Conservation (phyloP, 163 green algal genomes). For the Chloromonas sp. region DNA sequence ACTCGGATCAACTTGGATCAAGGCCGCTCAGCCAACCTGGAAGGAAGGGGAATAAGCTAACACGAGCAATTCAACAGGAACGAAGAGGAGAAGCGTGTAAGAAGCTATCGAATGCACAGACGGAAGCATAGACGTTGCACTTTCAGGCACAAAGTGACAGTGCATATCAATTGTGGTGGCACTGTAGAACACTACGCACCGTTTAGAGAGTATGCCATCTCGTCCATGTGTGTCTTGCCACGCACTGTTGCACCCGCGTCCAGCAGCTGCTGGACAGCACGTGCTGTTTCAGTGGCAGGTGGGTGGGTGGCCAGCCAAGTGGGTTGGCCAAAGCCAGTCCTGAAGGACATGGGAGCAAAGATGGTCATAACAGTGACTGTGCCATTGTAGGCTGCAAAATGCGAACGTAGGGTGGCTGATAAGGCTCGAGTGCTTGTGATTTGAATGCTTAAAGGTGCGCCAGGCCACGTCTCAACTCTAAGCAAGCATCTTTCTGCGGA, state of each 20-base stretch:
- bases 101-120: not conserved
- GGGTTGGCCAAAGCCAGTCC: slow-evolving; percentile 80
- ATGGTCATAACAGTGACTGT: too few species aligned
- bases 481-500: too few species aligned
- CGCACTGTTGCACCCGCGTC: slow-evolving; percentile 34
- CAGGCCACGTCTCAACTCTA: too few species aligned
- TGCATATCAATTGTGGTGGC: not conserved
- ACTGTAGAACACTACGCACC: slow-evolving; percentile 2
- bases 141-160: not conserved
- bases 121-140: not conserved
- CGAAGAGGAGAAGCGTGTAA: not conserved
- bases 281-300: slow-evolving; percentile 41
- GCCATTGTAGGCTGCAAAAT: too few species aligned
- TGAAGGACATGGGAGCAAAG: not conserved
- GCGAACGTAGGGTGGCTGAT: too few species aligned
- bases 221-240: slow-evolving; percentile 71
- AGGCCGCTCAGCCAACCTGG: not conserved
- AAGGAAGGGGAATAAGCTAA: not conserved
- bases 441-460: too few species aligned
- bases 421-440: too few species aligned
- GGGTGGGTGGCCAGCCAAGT: slow-evolving; percentile 71
- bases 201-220: slow-evolving; percentile 70
- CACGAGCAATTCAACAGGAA: not conserved
- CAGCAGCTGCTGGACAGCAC: slow-evolving; percentile 55
- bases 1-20: not conserved